phyloP scores from a whole-genome alignment of 257 asterid species.

The Solanum pinnatisectum region DNA sequence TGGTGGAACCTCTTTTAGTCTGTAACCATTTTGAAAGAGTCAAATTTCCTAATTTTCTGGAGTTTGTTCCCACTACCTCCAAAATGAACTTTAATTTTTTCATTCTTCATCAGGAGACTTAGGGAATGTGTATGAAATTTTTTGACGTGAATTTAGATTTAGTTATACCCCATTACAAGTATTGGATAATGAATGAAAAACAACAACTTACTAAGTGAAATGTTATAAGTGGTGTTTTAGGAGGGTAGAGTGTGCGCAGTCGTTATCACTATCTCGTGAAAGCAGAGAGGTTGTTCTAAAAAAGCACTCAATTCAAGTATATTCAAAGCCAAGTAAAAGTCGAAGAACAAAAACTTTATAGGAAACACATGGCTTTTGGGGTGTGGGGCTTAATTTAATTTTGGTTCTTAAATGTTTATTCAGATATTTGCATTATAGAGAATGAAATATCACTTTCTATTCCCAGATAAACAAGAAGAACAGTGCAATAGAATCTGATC shows the following conservation, averaged over 20 bases:
- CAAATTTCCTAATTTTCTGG: not conserved
- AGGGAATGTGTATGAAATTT: not conserved
- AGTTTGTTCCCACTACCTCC: not conserved
- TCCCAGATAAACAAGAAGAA: conserved; percentile 3
- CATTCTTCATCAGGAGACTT: not conserved
- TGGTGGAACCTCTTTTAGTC: not conserved
- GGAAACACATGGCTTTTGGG: not conserved
- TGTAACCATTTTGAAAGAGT: not conserved
- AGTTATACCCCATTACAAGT: not conserved
- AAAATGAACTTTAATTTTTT: not conserved
- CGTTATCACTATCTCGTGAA: too few relatives aligned
- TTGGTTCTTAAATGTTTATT: not conserved
- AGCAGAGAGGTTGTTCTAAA: too few relatives aligned
- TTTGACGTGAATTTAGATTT: too few relatives aligned
- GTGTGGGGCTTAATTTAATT: not conserved
- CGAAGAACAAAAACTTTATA: too few relatives aligned
- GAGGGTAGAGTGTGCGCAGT: fast-evolving
- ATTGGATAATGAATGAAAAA: too few relatives aligned
- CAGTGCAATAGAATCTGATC: conserved; percentile 16
- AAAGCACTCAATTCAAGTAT: too few relatives aligned
- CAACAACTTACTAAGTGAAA: too few relatives aligned
- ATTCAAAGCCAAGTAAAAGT: too few relatives aligned
- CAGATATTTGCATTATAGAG: not conserved
- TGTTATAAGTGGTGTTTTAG: too few relatives aligned
- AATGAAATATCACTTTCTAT: conserved; percentile 10